Conservation (phyloP, 1,284 basidiomycete genomes). For the Cryptococcus wingfieldii region DNA sequence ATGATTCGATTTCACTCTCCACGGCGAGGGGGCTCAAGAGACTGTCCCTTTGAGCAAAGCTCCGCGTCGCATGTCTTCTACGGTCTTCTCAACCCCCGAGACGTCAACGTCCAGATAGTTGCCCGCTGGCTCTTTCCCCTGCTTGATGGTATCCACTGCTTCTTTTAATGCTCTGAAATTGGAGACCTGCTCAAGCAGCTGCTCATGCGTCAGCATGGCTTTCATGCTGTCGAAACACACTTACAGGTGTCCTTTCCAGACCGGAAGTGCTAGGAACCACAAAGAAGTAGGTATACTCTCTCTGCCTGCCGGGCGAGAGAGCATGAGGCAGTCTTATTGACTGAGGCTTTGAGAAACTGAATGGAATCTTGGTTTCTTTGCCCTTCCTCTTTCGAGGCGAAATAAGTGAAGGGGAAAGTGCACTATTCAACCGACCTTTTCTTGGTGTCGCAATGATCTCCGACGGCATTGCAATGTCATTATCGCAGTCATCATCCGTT, state of each 20-base stretch:
- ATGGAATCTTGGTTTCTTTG: slow-evolving; percentile 1
- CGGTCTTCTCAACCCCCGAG: slow-evolving; percentile 19
- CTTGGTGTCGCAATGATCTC: neutral
- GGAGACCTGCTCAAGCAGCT: slow-evolving; percentile 32
- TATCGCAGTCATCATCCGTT: neutral
- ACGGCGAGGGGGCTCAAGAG: no score
- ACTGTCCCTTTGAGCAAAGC: slow-evolving; percentile 2
- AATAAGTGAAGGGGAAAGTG: neutral
- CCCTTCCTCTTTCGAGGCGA: neutral
- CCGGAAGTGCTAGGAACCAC: slow-evolving; percentile 48
- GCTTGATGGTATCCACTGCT: slow-evolving; percentile 16
- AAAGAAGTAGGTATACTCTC: slow-evolving; percentile 44
- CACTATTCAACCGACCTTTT: neutral
- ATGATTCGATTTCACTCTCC: no score
- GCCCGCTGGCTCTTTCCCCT: neutral
- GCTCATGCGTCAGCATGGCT: neutral
- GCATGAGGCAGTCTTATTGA: slow-evolving; percentile 23
- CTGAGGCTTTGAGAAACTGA: slow-evolving; percentile 34
- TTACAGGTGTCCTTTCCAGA: slow-evolving; percentile 42
- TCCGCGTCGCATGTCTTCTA: slow-evolving; percentile 14
- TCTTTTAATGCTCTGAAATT: slow-evolving; percentile 22
- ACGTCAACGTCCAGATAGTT: slow-evolving; percentile 22
- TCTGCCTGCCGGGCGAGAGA: neutral
- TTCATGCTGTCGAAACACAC: slow-evolving; percentile 2
- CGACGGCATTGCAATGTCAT: neutral